Evolutionary conservation across 139 green algal genomes (phyloP).

Genomic region (Edaphochlamys debaryana): DNA sequence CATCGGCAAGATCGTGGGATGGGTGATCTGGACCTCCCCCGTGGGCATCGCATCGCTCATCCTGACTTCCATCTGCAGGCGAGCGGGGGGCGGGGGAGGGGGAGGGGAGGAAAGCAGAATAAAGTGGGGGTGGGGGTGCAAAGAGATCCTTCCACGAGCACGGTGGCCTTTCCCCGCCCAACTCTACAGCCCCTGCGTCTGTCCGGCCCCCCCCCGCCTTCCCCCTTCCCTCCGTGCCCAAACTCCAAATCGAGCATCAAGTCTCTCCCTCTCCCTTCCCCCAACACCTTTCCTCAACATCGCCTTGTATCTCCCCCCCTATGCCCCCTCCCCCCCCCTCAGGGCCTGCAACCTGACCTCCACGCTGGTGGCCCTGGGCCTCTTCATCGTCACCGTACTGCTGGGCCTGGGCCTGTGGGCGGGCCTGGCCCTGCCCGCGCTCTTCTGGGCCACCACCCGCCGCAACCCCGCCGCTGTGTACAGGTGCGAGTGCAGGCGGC

Average conservation of each 20-base stretch:
- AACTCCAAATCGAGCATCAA: no score
- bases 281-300: no score
- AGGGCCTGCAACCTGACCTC: constrained; percentile 32
- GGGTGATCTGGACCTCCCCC: constrained; percentile 29
- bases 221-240: background rate
- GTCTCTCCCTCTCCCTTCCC: no score
- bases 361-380: constrained; percentile 19
- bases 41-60: constrained; percentile 37
- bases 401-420: constrained; percentile 28
- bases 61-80: constrained; percentile 35
- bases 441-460: constrained; percentile 30
- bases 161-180: no score
- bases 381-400: constrained; percentile 23
- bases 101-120: no score
- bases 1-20: constrained; percentile 32
- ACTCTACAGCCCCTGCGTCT: no score
- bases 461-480: constrained; percentile 14
- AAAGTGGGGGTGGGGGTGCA: no score
- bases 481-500: constrained; percentile 3
- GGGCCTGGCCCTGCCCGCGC: constrained; percentile 6
- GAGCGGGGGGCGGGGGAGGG: no score
- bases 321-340: background rate
- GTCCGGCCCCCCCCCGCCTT: no score
- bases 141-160: no score
- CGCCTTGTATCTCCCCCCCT: no score